Conservation (phyloP, 768 basidiomycete species). For the Amanita pseudoporphyria region DNA sequence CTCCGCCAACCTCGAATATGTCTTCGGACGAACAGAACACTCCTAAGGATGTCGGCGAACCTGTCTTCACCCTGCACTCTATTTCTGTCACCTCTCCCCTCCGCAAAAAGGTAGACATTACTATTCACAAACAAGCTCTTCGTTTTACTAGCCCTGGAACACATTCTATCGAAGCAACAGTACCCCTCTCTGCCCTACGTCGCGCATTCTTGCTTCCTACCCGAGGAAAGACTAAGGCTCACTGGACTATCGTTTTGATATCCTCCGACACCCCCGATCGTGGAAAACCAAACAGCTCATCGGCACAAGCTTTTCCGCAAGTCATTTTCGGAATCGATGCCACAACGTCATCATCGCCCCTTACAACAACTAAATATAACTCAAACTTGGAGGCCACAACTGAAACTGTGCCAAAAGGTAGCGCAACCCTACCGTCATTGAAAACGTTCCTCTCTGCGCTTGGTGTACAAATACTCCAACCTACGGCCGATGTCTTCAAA, state of each 20-base stretch:
- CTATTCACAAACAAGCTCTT: conserved; percentile 40
- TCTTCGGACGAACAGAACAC: conserved; percentile 8
- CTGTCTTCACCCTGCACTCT: conserved; percentile 50
- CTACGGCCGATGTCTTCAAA: conserved; percentile 42
- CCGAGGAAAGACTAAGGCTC: conserved; percentile 58
- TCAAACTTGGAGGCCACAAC: conserved; percentile 17
- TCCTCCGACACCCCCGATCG: conserved; percentile 44
- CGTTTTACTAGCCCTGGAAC: conserved; percentile 43
- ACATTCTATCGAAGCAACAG: conserved; percentile 35
- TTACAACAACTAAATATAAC: conserved; percentile 34
- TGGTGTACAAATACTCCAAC: conserved; percentile 30
- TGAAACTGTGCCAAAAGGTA: conserved; percentile 36
- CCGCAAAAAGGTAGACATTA: conserved; percentile 67
- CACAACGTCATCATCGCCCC: conserved; percentile 28
- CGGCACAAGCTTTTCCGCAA: conserved; percentile 34
- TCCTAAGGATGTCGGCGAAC: conserved; percentile 25
- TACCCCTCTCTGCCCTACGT: conserved; percentile 39
- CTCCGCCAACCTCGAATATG: conserved; percentile 10
- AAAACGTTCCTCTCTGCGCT: conserved; percentile 45
- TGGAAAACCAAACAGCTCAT: conserved; percentile 22
- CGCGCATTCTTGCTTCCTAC: conserved; percentile 70
- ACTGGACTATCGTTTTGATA: conserved; percentile 66
- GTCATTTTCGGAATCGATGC: conserved; percentile 70
- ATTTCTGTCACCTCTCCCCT: conserved; percentile 66
- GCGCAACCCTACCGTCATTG: conserved; percentile 38